A percentile compares a stretch with the other conserved stretches of the same genome.
phyloP scores from a whole-genome alignment of 805 yeast genomes.

The Nakazawaea wickerhamii region DNA sequence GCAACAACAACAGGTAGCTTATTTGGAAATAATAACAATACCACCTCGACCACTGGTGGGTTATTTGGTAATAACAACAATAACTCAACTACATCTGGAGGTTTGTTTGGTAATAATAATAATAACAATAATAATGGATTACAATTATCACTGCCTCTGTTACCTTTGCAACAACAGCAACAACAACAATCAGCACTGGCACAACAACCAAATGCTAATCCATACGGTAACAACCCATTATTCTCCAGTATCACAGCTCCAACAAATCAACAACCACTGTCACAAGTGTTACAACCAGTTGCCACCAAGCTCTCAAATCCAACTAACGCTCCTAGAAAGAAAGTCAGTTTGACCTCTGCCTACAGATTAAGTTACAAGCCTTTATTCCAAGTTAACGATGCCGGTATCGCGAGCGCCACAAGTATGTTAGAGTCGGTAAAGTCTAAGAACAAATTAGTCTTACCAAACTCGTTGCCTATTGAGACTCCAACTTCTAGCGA shows the following conservation, averaged over 20 bases:
- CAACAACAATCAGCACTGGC: constrained; percentile 26
- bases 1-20: constrained; percentile 25
- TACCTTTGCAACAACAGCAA: constrained; percentile 17
- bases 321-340: constrained; percentile 40
- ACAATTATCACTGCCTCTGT: not conserved
- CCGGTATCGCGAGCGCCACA: not conserved
- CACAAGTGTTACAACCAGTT: constrained; percentile 25
- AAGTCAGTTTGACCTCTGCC: constrained; percentile 53
- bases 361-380: constrained; percentile 65
- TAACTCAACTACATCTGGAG: constrained; percentile 11
- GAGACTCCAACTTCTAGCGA: not conserved
- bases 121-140: constrained; percentile 10
- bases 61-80: constrained; percentile 25
- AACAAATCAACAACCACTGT: constrained; percentile 29
- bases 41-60: constrained; percentile 15
- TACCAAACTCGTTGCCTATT: constrained; percentile 5
- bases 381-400: constrained; percentile 30
- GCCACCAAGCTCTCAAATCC: constrained; percentile 43
- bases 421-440: too few species aligned
- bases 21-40: constrained; percentile 30
- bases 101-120: constrained; percentile 17
- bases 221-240: constrained; percentile 76
- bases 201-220: constrained; percentile 43
- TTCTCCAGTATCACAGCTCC: constrained; percentile 34
- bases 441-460: constrained; percentile 1